phyloP scores from a whole-genome alignment of 305 asterid species.

The Fraxinus platypoda region DNA sequence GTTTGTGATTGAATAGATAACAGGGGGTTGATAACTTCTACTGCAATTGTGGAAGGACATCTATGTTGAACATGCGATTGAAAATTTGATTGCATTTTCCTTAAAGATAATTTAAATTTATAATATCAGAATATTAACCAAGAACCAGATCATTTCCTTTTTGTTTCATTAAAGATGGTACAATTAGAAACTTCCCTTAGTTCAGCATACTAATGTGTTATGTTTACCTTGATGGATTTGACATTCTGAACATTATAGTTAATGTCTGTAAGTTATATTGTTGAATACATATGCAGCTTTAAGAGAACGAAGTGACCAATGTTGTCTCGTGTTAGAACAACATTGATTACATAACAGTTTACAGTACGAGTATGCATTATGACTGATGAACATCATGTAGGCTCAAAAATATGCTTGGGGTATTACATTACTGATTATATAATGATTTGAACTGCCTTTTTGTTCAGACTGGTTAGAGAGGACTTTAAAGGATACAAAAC shows the following conservation, averaged over 20 bases:
- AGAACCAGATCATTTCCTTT: neutral
- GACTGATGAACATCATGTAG: neutral
- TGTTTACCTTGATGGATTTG: neutral
- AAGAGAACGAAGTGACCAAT: neutral
- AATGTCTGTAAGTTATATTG: neutral
- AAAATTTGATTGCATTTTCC: neutral
- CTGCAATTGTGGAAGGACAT: neutral
- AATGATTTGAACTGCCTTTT: neutral
- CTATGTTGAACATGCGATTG: neutral
- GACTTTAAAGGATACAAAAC: slow-evolving; percentile 59
- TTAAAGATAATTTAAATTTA: neutral
- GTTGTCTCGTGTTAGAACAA: neutral
- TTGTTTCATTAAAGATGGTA: neutral
- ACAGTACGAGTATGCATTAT: neutral
- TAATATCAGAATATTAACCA: neutral
- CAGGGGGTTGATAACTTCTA: neutral
- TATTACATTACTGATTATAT: neutral
- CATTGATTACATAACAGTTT: neutral
- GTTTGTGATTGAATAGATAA: neutral
- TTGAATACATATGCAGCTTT: neutral
- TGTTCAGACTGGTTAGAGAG: slow-evolving; percentile 84
- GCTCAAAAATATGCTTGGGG: neutral
- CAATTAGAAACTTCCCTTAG: neutral
- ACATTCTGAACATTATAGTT: neutral
- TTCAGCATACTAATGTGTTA: neutral